These are phyloP conservation scores for Parascedosporium putredinis DNA, from an alignment of 2,329 filamentous ascomycete genomes.

Conservation along the genomic window DNA sequence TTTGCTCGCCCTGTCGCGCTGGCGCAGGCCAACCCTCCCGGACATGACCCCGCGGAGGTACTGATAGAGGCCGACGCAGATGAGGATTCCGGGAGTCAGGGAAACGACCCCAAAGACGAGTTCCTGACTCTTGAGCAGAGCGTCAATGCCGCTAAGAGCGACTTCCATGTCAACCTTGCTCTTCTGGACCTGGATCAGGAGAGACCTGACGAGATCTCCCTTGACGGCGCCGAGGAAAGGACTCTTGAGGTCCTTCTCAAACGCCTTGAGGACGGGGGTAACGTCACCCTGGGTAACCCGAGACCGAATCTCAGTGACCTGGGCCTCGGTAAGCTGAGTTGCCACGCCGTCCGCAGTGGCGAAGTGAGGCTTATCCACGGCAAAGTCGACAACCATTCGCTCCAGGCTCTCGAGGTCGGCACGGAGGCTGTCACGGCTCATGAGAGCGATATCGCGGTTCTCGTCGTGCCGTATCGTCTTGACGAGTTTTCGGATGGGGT, in stretches of 20 bases:
- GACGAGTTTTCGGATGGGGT: constrained; percentile 72
- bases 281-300: constrained; percentile 88
- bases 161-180: constrained; percentile 97
- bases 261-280: constrained; percentile 81
- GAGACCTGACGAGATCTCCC: constrained; percentile 78
- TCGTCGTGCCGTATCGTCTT: constrained; percentile 89
- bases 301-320: constrained; percentile 63
- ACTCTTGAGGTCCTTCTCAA: constrained; percentile 75
- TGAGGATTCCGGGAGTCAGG: constrained; percentile 83
- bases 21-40: constrained; percentile 56
- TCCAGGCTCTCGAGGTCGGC: constrained; percentile 88
- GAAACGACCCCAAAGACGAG: constrained; percentile 96
- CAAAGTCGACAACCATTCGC: constrained; percentile 97
- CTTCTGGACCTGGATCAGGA: constrained; percentile 96
- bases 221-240: constrained; percentile 74
- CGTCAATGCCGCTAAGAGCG: constrained; percentile 90
- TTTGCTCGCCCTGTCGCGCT: constrained; percentile 55
- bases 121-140: constrained; percentile 89
- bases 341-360: constrained; percentile 29
- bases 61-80: constrained; percentile 62
- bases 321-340: constrained; percentile 47
- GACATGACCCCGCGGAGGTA: constrained; percentile 64
- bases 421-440: constrained; percentile 85
- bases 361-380: constrained; percentile 65
- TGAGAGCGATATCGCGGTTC: constrained; percentile 87